Evolutionary conservation across 83 land plant species (phyloP).

Genomic region (Thuja plicata): DNA sequence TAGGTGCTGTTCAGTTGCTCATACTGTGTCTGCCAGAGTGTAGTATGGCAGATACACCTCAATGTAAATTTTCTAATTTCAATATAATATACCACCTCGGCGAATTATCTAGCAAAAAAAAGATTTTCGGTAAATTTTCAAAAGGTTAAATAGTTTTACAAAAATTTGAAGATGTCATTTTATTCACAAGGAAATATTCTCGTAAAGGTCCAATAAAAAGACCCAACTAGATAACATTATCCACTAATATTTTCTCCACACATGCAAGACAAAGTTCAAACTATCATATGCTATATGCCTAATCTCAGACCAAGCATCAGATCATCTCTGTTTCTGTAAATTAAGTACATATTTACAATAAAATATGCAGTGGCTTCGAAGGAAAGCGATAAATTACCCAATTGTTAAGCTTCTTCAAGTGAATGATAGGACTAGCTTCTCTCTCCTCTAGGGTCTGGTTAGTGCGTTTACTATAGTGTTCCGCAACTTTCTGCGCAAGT

Average conservation of each 20-base stretch:
- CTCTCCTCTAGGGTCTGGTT: conserved; percentile 96
- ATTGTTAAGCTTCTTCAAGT: conserved; percentile 96
- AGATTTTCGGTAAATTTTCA: not conserved
- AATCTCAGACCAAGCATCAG: not conserved
- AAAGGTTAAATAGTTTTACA: not conserved
- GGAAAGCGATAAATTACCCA: conserved; percentile 55
- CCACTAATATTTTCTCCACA: not conserved
- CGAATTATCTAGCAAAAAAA: too few relatives aligned
- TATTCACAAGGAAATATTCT: not conserved
- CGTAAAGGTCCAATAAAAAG: not conserved
- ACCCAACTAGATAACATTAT: not conserved
- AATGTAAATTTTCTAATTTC: too few relatives aligned
- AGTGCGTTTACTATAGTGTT: conserved; percentile 85
- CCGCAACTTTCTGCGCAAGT: conserved; percentile 74
- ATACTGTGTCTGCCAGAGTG: too few relatives aligned
- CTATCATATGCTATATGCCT: not conserved
- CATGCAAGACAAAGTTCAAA: not conserved
- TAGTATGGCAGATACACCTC: too few relatives aligned
- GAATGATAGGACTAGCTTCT: conserved; percentile 94
- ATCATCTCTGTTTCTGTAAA: not conserved
- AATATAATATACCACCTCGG: too few relatives aligned
- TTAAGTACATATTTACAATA: not conserved
- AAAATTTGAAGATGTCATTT: not conserved
- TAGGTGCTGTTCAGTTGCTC: too few relatives aligned
- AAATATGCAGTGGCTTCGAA: conserved; percentile 5